phyloP scores from a whole-genome alignment of 75 land plant genomes.

The Azolla pinnata region DNA sequence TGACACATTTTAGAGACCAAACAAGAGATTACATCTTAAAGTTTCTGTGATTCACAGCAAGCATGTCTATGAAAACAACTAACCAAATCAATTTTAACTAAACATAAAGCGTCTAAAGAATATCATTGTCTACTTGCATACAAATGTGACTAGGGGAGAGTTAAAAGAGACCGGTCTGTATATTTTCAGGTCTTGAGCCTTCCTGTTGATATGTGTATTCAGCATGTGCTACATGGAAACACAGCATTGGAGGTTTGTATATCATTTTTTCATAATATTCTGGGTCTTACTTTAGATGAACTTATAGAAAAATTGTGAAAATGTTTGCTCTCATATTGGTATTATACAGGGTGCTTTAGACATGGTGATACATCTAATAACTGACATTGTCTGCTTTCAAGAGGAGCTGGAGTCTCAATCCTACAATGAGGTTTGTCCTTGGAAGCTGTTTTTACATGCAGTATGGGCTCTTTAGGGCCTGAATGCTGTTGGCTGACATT shows the following conservation, averaged over 20 bases:
- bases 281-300: too few relatives aligned
- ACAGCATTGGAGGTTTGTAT: slow-evolving; percentile 22
- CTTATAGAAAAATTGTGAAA: too few relatives aligned
- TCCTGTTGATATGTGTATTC: slow-evolving; percentile 32
- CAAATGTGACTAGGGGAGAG: too few relatives aligned
- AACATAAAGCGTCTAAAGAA: neutral
- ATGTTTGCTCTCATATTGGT: neutral
- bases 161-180: too few relatives aligned
- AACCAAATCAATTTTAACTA: slow-evolving; percentile 6
- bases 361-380: slow-evolving; percentile 21
- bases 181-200: slow-evolving; percentile 24
- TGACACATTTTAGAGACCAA: too few relatives aligned
- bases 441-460: neutral
- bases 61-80: too few relatives aligned
- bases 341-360: slow-evolving; percentile 23
- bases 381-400: slow-evolving; percentile 28
- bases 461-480: too few relatives aligned
- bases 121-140: too few relatives aligned
- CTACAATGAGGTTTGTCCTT: slow-evolving; percentile 21
- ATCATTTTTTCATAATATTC: too few relatives aligned
- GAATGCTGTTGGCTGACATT: neutral
- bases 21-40: too few relatives aligned
- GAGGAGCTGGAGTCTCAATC: slow-evolving; percentile 28
- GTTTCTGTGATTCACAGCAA: too few relatives aligned
- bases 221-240: slow-evolving; percentile 30